Evolutionary conservation across 371 early-diverging fungal genomes (phyloP), one percentile per base, ranked within the genome.

Genomic region (Mucor racemosus): DNA sequence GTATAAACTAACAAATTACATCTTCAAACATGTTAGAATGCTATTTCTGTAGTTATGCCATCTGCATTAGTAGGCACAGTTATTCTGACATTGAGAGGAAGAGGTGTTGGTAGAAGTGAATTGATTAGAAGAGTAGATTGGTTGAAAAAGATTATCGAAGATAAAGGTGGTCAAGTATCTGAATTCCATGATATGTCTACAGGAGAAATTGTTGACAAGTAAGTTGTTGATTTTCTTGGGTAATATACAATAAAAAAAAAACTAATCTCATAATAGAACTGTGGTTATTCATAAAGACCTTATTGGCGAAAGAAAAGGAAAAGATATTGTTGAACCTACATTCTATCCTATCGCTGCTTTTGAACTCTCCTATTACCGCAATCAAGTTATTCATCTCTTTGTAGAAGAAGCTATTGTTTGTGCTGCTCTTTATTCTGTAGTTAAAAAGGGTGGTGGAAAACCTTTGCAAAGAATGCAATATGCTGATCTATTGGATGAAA

Each of bases 291-390:
- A 94, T 62, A 86, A 88, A 58, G 94, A 93, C 40, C 73, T 94
- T 26, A 88, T 94, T 66, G 94, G 93, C 7, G 83, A 87, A 58
- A 85, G 92, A 58, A 80, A 77, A 34, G 76, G 72, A 40, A 88
- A 81, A 60, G 94, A 93, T 38, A 77, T 95, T 15, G 71, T 95
- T 14, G 96, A 95, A 64, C 91, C 92, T 9, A 92, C 94, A n/a
- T 95, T 92, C 72, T 94, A 92, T 71, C 92, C 91, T 3, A 82
- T 89, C 44, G 92, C 92, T 67, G 86, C 94, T n/a, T 95, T 94
- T 71, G 95, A 94, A 73, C 78, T 95, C 1, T 89, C 90, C 46
- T 92, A 91, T 70, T 95, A 93, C 72, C 84, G 96, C 50, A 95
- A 95, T 65, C 92, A 94, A 68, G 90, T 93, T 13, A 93, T 95